Evolutionary conservation across 106 monocot genomes (phyloP), one percentile per base, ranked within the genome.

Genomic region (Alisma plantagoaquatica): DNA sequence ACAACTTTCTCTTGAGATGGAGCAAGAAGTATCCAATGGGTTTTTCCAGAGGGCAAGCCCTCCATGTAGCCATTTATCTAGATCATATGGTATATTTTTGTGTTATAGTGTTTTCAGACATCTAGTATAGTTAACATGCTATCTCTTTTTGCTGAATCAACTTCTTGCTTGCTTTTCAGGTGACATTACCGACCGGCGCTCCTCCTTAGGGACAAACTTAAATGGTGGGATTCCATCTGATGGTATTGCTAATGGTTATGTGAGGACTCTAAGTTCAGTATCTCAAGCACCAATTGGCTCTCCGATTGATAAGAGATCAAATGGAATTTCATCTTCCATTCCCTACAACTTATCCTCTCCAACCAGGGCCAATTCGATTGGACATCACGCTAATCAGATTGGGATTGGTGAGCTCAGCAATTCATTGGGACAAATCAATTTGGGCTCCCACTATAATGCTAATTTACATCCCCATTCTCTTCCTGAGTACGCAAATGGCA

Each of bases 381-480:
- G 42, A 30, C 51, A 57, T 63, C 73, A 71, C 27, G 55, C 49
- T 56, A 77, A 55, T 54, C 70, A 64, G 24, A 27, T 65, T 54
- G 48, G 44, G 11, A 42, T 53, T 51, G 27, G 19, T 56, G 89
- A 85, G n/a, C 30, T 57, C 12, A 56, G 69, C 49, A 71, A 77
- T 54, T 78, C 88, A 30, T 33, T 71, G 14, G 80, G 72, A 14
- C 80, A 73, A 30, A 59, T 56, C 64, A 88, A 75, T 19, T 75
- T 64, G 54, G 71, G 82, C 15, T 82, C 74, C 60, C 76, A 82
- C 55, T 41, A 43, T 29, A 29, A 70, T 43, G 51, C 61, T 31
- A 35, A 61, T 16, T 54, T 82, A 17, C 85, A 77, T 59, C 72
- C 82, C 49, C 78, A 78, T 74, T 90, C 98, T 16, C 69, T 86